phyloP scores from a whole-genome alignment of 345 rosid genomes.

The Boechera divaricarpa region DNA sequence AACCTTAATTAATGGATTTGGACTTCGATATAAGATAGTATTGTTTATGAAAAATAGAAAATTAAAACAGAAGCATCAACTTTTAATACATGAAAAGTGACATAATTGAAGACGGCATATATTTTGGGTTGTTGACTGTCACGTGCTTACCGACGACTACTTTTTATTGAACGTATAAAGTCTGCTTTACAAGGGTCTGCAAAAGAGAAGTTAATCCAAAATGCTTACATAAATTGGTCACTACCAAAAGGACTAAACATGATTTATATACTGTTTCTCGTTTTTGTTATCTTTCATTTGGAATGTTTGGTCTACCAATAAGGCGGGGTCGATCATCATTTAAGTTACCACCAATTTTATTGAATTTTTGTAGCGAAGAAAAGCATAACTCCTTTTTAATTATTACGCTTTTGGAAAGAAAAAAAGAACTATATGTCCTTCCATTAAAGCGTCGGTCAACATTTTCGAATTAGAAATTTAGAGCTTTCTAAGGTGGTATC shows the following conservation, averaged over 20 bases:
- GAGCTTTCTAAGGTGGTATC: not conserved
- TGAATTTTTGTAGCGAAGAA: not conserved
- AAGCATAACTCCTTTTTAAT: constrained; percentile 15
- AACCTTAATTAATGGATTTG: not conserved
- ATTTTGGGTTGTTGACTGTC: constrained; percentile 13
- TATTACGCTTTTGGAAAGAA: constrained; percentile 13
- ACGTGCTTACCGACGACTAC: constrained; percentile 25
- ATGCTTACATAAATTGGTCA: not conserved
- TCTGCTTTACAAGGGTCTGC: not conserved
- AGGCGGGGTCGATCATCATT: constrained; percentile 23
- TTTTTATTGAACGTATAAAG: constrained; percentile 18
- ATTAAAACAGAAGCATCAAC: not conserved
- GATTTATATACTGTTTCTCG: constrained; percentile 13
- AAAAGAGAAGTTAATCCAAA: constrained; percentile 27
- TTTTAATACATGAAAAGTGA: constrained; percentile 16
- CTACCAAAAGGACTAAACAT: constrained; percentile 1
- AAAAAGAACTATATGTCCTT: not conserved
- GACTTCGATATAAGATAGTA: not conserved
- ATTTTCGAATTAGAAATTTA: not conserved
- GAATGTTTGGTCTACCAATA: constrained; percentile 7
- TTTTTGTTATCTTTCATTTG: not conserved
- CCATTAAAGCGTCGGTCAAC: not conserved
- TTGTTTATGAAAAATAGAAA: not conserved
- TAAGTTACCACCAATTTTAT: constrained; percentile 7
- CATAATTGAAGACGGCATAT: not conserved